Conservation (phyloP, 148 eudicot genomes). For the Linanthus parryae region DNA sequence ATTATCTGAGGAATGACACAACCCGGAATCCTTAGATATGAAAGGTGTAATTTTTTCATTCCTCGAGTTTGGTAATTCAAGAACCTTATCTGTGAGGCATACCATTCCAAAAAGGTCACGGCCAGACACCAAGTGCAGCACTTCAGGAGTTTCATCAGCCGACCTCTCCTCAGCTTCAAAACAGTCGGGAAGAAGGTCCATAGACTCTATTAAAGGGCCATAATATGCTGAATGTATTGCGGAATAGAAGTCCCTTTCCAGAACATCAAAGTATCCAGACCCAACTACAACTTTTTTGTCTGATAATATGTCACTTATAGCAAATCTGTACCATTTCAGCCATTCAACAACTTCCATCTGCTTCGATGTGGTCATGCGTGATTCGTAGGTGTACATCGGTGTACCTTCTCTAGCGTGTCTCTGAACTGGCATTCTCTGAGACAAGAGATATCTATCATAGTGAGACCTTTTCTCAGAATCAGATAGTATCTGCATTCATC, state of each 20-base stretch:
- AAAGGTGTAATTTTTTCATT: constrained; percentile 34
- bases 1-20: constrained; percentile 20
- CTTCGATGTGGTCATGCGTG: constrained; percentile 30
- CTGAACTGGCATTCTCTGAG: constrained; percentile 37
- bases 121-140: constrained; percentile 92
- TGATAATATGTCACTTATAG: constrained; percentile 64
- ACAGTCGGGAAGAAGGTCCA: constrained; percentile 78
- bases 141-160: constrained; percentile 58
- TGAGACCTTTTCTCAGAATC: constrained; percentile 69
- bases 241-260: constrained; percentile 77
- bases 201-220: constrained; percentile 70
- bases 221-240: constrained; percentile 82
- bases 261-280: constrained; percentile 72
- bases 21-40: constrained; percentile 14
- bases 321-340: constrained; percentile 85
- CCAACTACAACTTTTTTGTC: constrained; percentile 69
- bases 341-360: constrained; percentile 98
- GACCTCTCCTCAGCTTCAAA: constrained; percentile 99
- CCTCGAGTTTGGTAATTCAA: constrained; percentile 37
- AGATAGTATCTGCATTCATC: constrained; percentile 69
- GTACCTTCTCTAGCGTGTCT: constrained; percentile 33
- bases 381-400: constrained; percentile 44
- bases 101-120: constrained; percentile 90
- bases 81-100: constrained; percentile 49
- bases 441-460: constrained; percentile 64